Conservation (phyloP, 768 basidiomycete genomes). For the Phylloporus scabripes region DNA sequence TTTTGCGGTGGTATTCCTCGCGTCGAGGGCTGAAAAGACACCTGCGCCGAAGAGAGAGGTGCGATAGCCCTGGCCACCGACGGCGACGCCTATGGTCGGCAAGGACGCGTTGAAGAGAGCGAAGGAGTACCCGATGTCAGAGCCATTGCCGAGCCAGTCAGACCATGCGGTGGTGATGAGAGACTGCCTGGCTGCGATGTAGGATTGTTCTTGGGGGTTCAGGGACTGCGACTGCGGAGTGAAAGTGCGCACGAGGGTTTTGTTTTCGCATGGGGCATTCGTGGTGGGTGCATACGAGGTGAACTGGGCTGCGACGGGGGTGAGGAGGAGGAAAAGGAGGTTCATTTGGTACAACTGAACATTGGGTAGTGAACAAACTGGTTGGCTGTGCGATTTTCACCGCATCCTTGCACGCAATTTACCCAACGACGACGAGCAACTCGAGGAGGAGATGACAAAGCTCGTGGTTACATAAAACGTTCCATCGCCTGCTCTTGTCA, state of each 20-base stretch:
- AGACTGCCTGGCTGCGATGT: constrained; percentile 40
- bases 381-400: constrained; percentile 1
- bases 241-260: constrained; percentile 45
- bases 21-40: constrained; percentile 53
- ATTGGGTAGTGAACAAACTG: not conserved
- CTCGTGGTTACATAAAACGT: constrained; percentile 33
- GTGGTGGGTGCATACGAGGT: constrained; percentile 49
- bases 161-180: constrained; percentile 48
- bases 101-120: constrained; percentile 36
- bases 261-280: constrained; percentile 45
- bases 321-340: not conserved
- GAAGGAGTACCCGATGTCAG: constrained; percentile 49
- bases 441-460: constrained; percentile 28
- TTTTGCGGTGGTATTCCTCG: constrained; percentile 53
- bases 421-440: not conserved
- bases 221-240: constrained; percentile 47
- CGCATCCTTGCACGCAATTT: not conserved
- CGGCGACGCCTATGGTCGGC: constrained; percentile 56
- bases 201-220: constrained; percentile 44
- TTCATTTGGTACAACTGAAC: constrained; percentile 6
- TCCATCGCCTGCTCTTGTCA: constrained; percentile 28
- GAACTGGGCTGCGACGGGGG: constrained; percentile 11
- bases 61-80: constrained; percentile 68
- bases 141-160: constrained; percentile 54
- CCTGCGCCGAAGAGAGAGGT: constrained; percentile 64